Conservation (phyloP, 2,329 filamentous ascomycete species). For the Chaetomium strumarium region DNA sequence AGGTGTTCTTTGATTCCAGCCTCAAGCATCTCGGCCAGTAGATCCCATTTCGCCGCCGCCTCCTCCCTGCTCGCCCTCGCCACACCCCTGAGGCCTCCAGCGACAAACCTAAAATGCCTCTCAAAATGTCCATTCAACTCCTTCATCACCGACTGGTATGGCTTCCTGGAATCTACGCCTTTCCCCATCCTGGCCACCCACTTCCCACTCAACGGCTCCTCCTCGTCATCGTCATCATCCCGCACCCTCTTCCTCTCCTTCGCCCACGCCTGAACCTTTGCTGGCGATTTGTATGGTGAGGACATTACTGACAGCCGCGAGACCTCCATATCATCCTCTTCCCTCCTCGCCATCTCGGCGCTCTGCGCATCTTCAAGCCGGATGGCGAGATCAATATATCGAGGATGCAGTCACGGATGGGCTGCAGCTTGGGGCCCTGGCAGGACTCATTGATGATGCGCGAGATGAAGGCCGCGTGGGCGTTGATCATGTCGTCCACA, state of each 20-base stretch:
- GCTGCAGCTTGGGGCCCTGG: slow-evolving; percentile 59
- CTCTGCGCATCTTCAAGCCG: slow-evolving; percentile 57
- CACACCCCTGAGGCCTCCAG: slow-evolving; percentile 66
- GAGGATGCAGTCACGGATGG: slow-evolving; percentile 68
- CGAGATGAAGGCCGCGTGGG: slow-evolving; percentile 59
- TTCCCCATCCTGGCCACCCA: slow-evolving; percentile 9
- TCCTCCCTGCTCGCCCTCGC: slow-evolving; percentile 64
- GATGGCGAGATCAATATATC: slow-evolving; percentile 66
- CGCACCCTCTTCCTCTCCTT: slow-evolving; percentile 23
- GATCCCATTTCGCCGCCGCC: slow-evolving; percentile 63
- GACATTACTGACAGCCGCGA: slow-evolving; percentile 35
- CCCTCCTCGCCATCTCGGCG: slow-evolving; percentile 33
- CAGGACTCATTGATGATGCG: slow-evolving; percentile 63
- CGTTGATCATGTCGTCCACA: slow-evolving; percentile 72
- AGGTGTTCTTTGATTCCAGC: slow-evolving; percentile 32
- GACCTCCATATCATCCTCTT: slow-evolving; percentile 35
- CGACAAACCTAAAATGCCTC: slow-evolving; percentile 62
- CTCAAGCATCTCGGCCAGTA: slow-evolving; percentile 74
- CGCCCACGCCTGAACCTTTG: slow-evolving; percentile 5
- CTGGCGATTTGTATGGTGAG: slow-evolving; percentile 24
- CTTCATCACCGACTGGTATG: slow-evolving; percentile 47
- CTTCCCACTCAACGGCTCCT: slow-evolving; percentile 19
- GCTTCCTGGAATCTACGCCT: slow-evolving; percentile 24
- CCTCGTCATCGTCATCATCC: slow-evolving; percentile 28
- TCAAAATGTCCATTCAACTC: slow-evolving; percentile 59